Evolutionary conservation across 2,329 filamentous ascomycete genomes (phyloP).

Genomic region (Magnaporthiopsis rhizophila): DNA sequence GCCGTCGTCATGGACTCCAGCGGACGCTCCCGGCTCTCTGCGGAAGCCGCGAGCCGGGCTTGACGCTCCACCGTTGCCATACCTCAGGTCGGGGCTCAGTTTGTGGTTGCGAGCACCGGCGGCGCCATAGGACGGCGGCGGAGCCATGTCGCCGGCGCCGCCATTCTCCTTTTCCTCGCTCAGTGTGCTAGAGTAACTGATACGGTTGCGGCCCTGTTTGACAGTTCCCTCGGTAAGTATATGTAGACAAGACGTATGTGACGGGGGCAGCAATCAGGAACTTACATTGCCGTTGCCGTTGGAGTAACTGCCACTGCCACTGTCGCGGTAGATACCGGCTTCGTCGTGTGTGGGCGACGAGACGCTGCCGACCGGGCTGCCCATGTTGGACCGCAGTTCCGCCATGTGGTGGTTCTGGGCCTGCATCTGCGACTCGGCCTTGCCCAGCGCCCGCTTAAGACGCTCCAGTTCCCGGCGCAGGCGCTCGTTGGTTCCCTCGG

Average conservation of each 20-base stretch:
- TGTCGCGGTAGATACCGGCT: slow-evolving; percentile 50
- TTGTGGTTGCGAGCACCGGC: slow-evolving; percentile 33
- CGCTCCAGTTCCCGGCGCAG: slow-evolving; percentile 84
- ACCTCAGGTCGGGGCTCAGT: slow-evolving; percentile 47
- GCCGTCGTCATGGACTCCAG: slow-evolving; percentile 18
- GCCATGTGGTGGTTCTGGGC: slow-evolving; percentile 15
- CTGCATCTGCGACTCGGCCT: slow-evolving; percentile 42
- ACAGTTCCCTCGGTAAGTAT: too few relatives aligned
- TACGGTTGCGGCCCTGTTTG: slow-evolving; percentile 34
- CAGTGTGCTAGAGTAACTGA: slow-evolving; percentile 56
- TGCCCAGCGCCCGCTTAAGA: slow-evolving; percentile 75
- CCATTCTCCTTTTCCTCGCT: slow-evolving; percentile 76
- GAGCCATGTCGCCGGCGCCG: slow-evolving; percentile 9
- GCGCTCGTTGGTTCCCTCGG: slow-evolving; percentile 77
- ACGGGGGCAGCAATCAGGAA: too few relatives aligned
- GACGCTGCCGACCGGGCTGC: slow-evolving; percentile 23
- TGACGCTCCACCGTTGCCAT: slow-evolving; percentile 38
- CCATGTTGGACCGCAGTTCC: slow-evolving; percentile 15
- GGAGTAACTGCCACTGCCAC: slow-evolving; percentile 21
- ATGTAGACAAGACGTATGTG: too few relatives aligned
- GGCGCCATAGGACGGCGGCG: slow-evolving; percentile 21
- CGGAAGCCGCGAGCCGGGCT: slow-evolving; percentile 52
- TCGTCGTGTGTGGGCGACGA: slow-evolving; percentile 51
- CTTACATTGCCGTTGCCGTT: slow-evolving; percentile 16
- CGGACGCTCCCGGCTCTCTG: slow-evolving; percentile 18